These are phyloP conservation scores for Dispira simplex DNA, from an alignment of 192 early-diverging fungal species.

Conservation along the genomic window DNA sequence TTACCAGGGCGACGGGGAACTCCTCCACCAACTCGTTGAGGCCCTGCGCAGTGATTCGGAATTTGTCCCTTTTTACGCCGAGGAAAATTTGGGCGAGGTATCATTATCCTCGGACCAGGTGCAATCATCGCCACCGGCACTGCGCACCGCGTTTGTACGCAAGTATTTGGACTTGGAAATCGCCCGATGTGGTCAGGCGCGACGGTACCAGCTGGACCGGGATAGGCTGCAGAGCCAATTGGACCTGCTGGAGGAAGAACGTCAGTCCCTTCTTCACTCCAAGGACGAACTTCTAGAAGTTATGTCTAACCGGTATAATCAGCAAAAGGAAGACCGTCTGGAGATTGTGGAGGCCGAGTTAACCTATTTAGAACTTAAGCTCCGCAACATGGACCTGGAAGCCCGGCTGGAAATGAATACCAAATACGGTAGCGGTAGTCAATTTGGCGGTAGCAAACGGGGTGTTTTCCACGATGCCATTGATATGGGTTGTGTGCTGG, in stretches of 20 bases:
- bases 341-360: constrained; percentile 30
- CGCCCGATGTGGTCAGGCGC: constrained; percentile 23
- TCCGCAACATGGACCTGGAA: constrained; percentile 26
- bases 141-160: constrained; percentile 28
- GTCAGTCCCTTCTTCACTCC: constrained; percentile 19
- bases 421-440: neutral
- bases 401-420: neutral
- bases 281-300: constrained; percentile 15
- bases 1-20: constrained; percentile 18
- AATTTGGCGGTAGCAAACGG: too few relatives aligned
- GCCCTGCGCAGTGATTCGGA: constrained; percentile 15
- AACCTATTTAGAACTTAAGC: constrained; percentile 25
- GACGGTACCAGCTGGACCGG: constrained; percentile 25
- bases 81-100: constrained; percentile 2
- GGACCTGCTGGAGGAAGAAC: constrained; percentile 27
- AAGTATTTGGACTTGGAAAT: constrained; percentile 23
- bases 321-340: constrained; percentile 19
- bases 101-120: constrained; percentile 13
- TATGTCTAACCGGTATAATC: constrained; percentile 10
- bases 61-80: neutral
- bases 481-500: constrained; percentile 16
- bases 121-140: neutral
- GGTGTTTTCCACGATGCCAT: neutral
- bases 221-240: constrained; percentile 20
- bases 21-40: too few relatives aligned